Percentiles rank a stretch among this genome's conserved stretches.
Evolutionary conservation across 495 filamentous ascomycete genomes (phyloP).

Genomic region (Hapsidospora chrysogenum): DNA sequence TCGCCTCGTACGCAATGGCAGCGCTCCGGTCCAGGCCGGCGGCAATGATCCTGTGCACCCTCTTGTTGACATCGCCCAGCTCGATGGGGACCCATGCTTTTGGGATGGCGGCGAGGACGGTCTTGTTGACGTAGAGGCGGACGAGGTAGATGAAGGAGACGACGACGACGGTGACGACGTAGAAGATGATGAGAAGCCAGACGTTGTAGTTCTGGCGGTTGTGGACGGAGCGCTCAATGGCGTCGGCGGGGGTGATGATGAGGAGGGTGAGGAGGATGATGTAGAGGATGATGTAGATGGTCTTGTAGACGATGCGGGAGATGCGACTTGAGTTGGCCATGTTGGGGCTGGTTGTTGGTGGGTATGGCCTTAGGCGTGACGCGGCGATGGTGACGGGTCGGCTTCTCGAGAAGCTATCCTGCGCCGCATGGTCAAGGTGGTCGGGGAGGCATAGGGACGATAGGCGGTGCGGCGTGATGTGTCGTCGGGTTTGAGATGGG

Average conservation of each 20-base stretch:
- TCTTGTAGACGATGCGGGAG: conserved; percentile 68
- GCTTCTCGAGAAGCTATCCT: no score
- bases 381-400: no score
- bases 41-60: conserved; percentile 57
- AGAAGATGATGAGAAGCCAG: conserved; percentile 66
- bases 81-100: conserved; percentile 70
- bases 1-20: conserved; percentile 60
- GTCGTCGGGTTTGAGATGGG: neutral
- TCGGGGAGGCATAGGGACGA: conserved; percentile 1
- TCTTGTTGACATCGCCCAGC: conserved; percentile 55
- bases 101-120: conserved; percentile 63
- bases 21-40: conserved; percentile 57
- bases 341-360: conserved; percentile 5
- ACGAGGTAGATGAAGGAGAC: conserved; percentile 64
- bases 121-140: conserved; percentile 78
- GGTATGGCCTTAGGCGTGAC: no score
- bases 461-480: neutral
- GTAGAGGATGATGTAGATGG: conserved; percentile 62
- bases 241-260: conserved; percentile 66
- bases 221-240: conserved; percentile 59
- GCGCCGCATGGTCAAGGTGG: no score
- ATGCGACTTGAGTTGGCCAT: conserved; percentile 22
- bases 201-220: conserved; percentile 56
- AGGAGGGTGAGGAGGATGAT: conserved; percentile 55
- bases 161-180: conserved; percentile 56